A percentile compares a stretch with the other conserved stretches of the same genome.
phyloP scores from a whole-genome alignment of 2,329 filamentous ascomycete species.

The Paecilomyces fulvus region DNA sequence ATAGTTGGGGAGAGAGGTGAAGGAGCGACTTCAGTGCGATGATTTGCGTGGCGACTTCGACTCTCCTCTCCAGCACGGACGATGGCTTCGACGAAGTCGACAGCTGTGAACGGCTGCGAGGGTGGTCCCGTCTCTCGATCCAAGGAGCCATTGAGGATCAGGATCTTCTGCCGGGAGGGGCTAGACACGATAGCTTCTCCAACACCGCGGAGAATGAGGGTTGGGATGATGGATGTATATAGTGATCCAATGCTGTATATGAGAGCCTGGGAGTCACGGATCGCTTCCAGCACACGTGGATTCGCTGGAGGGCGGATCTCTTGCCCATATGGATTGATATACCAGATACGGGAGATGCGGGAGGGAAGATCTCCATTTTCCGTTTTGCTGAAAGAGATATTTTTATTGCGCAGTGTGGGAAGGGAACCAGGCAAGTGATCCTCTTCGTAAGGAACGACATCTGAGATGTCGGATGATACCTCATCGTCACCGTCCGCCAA shows the following conservation, averaged over 20 bases:
- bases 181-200: slow-evolving; percentile 53
- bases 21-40: slow-evolving; percentile 1
- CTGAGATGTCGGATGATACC: slow-evolving; percentile 20
- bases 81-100: slow-evolving; percentile 77
- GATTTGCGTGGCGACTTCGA: slow-evolving; percentile 34
- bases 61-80: slow-evolving; percentile 65
- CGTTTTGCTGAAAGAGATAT: slow-evolving; percentile 72
- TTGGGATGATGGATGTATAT: slow-evolving; percentile 83
- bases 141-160: slow-evolving; percentile 74
- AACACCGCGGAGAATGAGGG: slow-evolving; percentile 67
- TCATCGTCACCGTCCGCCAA: slow-evolving; percentile 25
- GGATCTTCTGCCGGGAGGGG: slow-evolving; percentile 57
- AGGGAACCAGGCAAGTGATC: slow-evolving; percentile 55
- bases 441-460: slow-evolving; percentile 34
- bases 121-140: slow-evolving; percentile 81
- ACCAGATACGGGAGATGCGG: slow-evolving; percentile 78
- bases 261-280: slow-evolving; percentile 57
- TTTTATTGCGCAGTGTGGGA: slow-evolving; percentile 67
- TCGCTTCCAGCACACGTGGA: slow-evolving; percentile 63
- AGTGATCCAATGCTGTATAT: slow-evolving; percentile 92
- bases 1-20: slow-evolving; percentile 4
- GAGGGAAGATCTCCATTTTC: slow-evolving; percentile 72
- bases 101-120: slow-evolving; percentile 56
- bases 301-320: slow-evolving; percentile 83
- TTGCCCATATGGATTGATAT: slow-evolving; percentile 98